Evolutionary conservation across 2,329 filamentous ascomycete species (phyloP), one percentile per base, ranked within the genome.

Genomic region (Boeremia exigua): DNA sequence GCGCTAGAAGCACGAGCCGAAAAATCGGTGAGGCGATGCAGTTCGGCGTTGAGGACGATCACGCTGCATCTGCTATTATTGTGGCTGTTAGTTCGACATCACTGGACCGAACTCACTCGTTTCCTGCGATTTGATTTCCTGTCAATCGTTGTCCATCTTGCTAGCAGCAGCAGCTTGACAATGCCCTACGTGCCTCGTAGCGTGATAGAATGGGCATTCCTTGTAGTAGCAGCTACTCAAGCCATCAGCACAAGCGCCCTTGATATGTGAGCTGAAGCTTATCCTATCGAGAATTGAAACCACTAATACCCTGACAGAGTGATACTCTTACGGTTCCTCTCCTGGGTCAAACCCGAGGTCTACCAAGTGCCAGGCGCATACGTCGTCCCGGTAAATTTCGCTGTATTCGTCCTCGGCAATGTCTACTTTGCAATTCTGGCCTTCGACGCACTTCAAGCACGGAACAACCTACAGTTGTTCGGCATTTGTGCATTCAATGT

Each of bases 401-500:
- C 48, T 8, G 34, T 65, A 12, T 64, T 60, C 15, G 54, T 54
- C 2, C 33, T 69, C 6, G 67, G 67, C 17, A 58, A 53, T 29
- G 14, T 69, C 5, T 69, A 62, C 50, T 63, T 69, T 44, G 36
- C 58, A 6, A 12, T 54, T 10, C 55, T 71, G 6, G 56, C 66
- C n/a, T 58, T 68, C 7, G 67, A 71, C 34, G 64, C 67, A 7
- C 53, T 65, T 14, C 59, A 61, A 10, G 59, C 60, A 37, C 67
- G 67, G 33, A 69, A 69, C 40, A 63, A 64, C 32, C 56, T 69
- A 9, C 67, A 71, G 45, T 37, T 69, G 1, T 65, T 65, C 8
- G 58, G 54, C 8, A 55, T 62, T 40, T 63, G 62, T 34, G 37
- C 62, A n/a, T 59, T 59, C 33, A 66, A 70, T 33, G 32, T 62